Conservation (phyloP, 371 early-diverging fungal species). For the Chytridiales sp. region DNA sequence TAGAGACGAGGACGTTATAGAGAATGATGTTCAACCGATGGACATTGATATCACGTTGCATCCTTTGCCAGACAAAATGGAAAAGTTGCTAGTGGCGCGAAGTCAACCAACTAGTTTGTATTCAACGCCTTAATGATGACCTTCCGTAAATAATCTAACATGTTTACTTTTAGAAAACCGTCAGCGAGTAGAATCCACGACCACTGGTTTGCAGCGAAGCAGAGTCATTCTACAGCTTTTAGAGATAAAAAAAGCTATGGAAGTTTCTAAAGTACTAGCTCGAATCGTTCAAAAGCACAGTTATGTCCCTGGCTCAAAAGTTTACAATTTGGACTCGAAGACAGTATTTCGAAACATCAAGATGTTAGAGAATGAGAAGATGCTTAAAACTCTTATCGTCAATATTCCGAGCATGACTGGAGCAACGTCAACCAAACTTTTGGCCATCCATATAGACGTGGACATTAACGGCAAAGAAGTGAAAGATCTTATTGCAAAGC, state of each 20-base stretch:
- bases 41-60: too few species aligned
- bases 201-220: conserved; percentile 23
- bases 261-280: conserved; percentile 19
- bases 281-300: conserved; percentile 11
- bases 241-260: conserved; percentile 27
- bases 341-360: conserved; percentile 29
- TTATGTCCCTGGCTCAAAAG: neutral
- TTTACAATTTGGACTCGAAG: conserved; percentile 28
- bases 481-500: conserved; percentile 19
- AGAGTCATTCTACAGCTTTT: conserved; percentile 24
- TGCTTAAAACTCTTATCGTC: conserved; percentile 24
- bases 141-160: too few species aligned
- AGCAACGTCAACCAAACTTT: neutral
- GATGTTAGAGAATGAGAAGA: conserved; percentile 22
- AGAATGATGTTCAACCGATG: too few species aligned
- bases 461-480: conserved; percentile 16
- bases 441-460: conserved; percentile 26
- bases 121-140: too few species aligned
- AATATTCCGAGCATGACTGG: conserved; percentile 29
- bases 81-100: too few species aligned
- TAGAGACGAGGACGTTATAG: too few species aligned
- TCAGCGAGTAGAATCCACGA: conserved; percentile 2
- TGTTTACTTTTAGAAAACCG: neutral
- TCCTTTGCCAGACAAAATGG: too few species aligned
- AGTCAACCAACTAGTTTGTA: too few species aligned